Base-by-base conservation (phyloP, 1,139 yeast genomes). In the Wickerhamomyces sp. region DNA sequence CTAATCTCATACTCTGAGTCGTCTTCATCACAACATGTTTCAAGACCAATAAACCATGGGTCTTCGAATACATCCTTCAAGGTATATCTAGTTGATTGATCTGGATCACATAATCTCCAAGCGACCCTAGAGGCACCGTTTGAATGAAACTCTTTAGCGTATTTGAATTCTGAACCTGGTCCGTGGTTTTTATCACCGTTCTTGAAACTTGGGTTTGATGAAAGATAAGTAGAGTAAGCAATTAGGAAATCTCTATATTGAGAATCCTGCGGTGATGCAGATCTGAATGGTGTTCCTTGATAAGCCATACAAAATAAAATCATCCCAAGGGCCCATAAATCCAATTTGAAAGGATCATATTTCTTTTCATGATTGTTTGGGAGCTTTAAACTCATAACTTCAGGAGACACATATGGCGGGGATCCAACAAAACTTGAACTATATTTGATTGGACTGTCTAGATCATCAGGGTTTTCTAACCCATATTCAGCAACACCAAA, bases 361-460 rank as follows among this genome's bases (percentile, higher is more conserved):
- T 53, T 50, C 8, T 44, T 43, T 29, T 40, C 42, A 9, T 52
- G 60, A 44, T 60, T 59, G 48, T 62, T 65, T n/a, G 63, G 56
- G 41, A 62, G 63, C 42, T 69, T 73, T 49, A 78, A 71, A 36
- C 68, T 61, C 78, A 81, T 76, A 23, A 83, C 88, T 61, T 85
- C 93, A 0, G 94, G 94, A 6, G 93, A 82, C 11, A 84, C 78
- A 60, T 84, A 85, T 4, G 93, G 93, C 5, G 93, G 89, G 2
- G 91, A 83, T 2, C 94, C 94, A 42, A 84, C 84, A 64, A 75
- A 75, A 4, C 77, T 62, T 14, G 71, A 64, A 14, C 76, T 72
- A 34, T 64, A 48, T 53, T 71, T 74, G 5, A 81, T 54, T 4
- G 76, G 75, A 27, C 79, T 69, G 1, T 66, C 55, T 18, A 78